Percentiles rank a stretch among this genome's conserved stretches.
Conservation (phyloP, 2,329 filamentous ascomycete genomes). For the Drechslerella coelobrocha region DNA sequence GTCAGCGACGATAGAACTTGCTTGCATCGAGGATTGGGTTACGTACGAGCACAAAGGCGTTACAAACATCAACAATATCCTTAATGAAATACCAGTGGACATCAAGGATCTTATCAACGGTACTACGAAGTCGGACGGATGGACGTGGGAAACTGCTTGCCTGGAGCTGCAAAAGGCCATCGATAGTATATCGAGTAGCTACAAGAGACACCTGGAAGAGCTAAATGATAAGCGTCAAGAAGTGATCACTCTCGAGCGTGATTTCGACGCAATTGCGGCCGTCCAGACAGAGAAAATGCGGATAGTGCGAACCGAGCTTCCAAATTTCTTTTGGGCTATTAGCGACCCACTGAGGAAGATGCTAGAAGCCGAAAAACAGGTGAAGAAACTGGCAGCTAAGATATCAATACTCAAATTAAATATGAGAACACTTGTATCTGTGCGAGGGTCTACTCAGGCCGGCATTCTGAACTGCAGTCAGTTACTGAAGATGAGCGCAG, state of each 20-base stretch:
- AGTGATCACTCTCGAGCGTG: background rate
- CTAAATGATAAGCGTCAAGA: background rate
- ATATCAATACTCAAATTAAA: background rate
- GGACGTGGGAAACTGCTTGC: too few species aligned
- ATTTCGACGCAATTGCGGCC: background rate
- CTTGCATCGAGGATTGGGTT: background rate
- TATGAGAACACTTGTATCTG: background rate
- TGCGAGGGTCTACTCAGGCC: background rate
- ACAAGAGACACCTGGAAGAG: too few species aligned
- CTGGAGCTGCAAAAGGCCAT: too few species aligned
- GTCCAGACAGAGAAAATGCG: background rate
- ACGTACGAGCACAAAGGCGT: background rate
- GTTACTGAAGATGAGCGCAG: background rate
- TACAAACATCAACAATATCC: background rate
- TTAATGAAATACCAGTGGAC: background rate
- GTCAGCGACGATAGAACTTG: background rate
- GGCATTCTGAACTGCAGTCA: background rate
- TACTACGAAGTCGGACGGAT: background rate
- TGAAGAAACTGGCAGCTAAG: background rate
- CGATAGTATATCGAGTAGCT: too few species aligned
- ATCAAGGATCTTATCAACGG: background rate
- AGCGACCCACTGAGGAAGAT: constrained; percentile 20
- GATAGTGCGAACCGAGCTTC: constrained; percentile 6
- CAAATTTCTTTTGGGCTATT: constrained; percentile 30
- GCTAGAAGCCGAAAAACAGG: background rate